These are phyloP conservation scores for Akanthomyces dipterigenus DNA, from an alignment of 2,329 filamentous ascomycete species.

Conservation along the genomic window DNA sequence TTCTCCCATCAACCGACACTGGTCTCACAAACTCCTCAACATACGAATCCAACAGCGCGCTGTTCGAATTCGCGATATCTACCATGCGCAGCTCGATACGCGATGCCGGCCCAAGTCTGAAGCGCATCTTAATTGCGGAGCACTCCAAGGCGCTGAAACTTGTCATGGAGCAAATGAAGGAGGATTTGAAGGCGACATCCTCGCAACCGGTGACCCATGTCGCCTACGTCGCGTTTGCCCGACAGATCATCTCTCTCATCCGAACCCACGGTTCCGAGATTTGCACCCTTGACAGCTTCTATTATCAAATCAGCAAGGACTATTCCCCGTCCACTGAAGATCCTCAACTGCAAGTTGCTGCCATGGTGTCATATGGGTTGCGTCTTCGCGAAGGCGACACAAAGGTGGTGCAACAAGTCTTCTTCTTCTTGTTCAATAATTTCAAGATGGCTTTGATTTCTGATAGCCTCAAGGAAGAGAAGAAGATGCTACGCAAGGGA, in stretches of 20 bases:
- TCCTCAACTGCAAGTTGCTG: constrained; percentile 49
- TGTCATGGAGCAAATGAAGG: constrained; percentile 49
- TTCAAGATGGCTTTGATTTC: constrained; percentile 49
- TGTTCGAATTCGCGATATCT: constrained; percentile 43
- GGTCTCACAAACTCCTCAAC: constrained; percentile 33
- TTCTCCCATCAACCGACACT: constrained; percentile 34
- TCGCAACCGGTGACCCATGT: constrained; percentile 33
- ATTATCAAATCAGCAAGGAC: constrained; percentile 48
- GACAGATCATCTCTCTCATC: constrained; percentile 45
- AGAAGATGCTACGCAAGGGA: constrained; percentile 38
- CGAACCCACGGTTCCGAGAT: constrained; percentile 48
- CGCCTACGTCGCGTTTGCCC: constrained; percentile 44
- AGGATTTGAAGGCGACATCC: constrained; percentile 37
- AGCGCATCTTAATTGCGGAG: constrained; percentile 31
- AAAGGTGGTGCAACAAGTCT: constrained; percentile 41
- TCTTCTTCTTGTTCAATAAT: constrained; percentile 51
- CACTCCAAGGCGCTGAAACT: constrained; percentile 37
- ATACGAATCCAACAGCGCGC: constrained; percentile 41
- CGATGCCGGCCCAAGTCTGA: constrained; percentile 28
- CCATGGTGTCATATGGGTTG: constrained; percentile 49
- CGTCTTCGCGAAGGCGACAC: constrained; percentile 46
- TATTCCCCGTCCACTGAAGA: constrained; percentile 51
- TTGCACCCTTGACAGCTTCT: constrained; percentile 48
- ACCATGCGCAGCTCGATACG: constrained; percentile 45
- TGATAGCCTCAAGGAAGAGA: constrained; percentile 40